Evolutionary conservation across 2,329 filamentous ascomycete species (phyloP).

Genomic region (Cladosporium sp.): DNA sequence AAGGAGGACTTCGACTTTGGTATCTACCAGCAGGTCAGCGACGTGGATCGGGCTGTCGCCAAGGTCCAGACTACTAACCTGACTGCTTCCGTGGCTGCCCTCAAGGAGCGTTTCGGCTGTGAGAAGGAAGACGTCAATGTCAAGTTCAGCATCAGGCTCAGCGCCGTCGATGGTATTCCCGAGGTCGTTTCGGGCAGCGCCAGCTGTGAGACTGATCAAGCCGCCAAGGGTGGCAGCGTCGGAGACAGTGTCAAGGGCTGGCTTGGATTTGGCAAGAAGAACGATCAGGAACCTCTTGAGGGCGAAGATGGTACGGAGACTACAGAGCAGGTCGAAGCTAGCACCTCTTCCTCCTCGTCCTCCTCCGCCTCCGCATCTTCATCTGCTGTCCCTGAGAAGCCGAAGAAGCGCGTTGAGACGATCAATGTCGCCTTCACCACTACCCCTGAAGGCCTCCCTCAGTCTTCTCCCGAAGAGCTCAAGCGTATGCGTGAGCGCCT

Average conservation of each 20-base stretch:
- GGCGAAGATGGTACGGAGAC: slow-evolving; percentile 52
- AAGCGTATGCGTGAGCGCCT: slow-evolving; percentile 62
- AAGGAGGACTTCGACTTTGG: slow-evolving; percentile 74
- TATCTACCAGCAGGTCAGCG: slow-evolving; percentile 69
- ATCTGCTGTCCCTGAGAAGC: slow-evolving; percentile 36
- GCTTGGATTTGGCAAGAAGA: slow-evolving; percentile 89
- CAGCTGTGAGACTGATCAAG: slow-evolving; percentile 75
- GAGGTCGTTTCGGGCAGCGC: slow-evolving; percentile 71
- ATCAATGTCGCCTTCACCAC: slow-evolving; percentile 49
- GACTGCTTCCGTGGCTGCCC: slow-evolving; percentile 72
- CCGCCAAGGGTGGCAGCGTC: slow-evolving; percentile 66
- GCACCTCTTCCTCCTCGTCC: slow-evolving; percentile 33
- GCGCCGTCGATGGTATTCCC: slow-evolving; percentile 70
- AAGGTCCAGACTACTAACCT: slow-evolving; percentile 76
- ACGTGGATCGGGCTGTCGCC: slow-evolving; percentile 58
- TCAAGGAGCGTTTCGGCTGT: slow-evolving; percentile 77
- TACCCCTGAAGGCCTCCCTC: slow-evolving; percentile 46
- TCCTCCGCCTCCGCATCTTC: slow-evolving; percentile 46
- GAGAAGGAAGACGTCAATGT: slow-evolving; percentile 71
- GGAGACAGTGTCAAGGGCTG: slow-evolving; percentile 95
- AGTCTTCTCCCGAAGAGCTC: slow-evolving; percentile 58
- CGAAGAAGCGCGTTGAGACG: slow-evolving; percentile 49
- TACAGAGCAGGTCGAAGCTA: slow-evolving; percentile 38
- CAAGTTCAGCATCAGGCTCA: slow-evolving; percentile 72
- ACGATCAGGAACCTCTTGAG: slow-evolving; percentile 69